Evolutionary conservation across 805 yeast genomes (phyloP).

Genomic region (Cyberlindnera japonica): DNA sequence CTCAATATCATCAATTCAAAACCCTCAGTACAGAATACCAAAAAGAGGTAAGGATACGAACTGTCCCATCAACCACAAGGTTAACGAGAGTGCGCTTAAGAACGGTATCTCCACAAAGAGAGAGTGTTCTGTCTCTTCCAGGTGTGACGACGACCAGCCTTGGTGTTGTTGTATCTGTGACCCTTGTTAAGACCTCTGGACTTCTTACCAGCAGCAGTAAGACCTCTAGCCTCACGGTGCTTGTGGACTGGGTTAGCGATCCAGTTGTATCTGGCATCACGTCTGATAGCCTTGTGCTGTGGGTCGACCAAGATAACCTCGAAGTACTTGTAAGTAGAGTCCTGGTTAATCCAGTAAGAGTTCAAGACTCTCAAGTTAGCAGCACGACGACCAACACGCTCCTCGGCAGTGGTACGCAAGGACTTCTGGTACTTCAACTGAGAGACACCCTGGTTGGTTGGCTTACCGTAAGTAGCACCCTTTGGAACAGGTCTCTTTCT

Average conservation of each 20-base stretch:
- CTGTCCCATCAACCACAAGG: conserved; percentile 1
- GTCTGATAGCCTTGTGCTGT: conserved; percentile 97
- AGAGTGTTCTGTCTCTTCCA: conserved; percentile 99
- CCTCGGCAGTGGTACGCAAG: conserved; percentile 97
- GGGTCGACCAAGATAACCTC: conserved; percentile 98
- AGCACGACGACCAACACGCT: conserved; percentile 98
- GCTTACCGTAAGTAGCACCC: conserved; percentile 99
- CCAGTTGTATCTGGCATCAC: conserved; percentile 99
- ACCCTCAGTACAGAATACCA: not conserved
- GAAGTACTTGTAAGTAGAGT: conserved; percentile 98
- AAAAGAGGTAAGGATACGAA: not conserved
- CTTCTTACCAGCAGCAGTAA: conserved; percentile 96
- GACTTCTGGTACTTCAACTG: conserved; percentile 99
- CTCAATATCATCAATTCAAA: not conserved
- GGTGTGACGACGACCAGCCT: conserved; percentile 98
- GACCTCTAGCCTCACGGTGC: conserved; percentile 99
- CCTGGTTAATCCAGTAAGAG: conserved; percentile 99
- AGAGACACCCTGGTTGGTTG: conserved; percentile 99
- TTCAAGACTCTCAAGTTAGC: conserved; percentile 98
- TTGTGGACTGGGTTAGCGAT: conserved; percentile 99
- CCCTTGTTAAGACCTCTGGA: conserved; percentile 99
- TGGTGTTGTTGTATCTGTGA: conserved; percentile 97
- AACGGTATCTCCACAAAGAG: conserved; percentile 98
- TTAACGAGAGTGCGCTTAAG: conserved; percentile 12
- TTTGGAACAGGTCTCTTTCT: conserved; percentile 99